Evolutionary conservation across 2,329 filamentous ascomycete genomes (phyloP).

Genomic region (Fusarium pseudograminearum): DNA sequence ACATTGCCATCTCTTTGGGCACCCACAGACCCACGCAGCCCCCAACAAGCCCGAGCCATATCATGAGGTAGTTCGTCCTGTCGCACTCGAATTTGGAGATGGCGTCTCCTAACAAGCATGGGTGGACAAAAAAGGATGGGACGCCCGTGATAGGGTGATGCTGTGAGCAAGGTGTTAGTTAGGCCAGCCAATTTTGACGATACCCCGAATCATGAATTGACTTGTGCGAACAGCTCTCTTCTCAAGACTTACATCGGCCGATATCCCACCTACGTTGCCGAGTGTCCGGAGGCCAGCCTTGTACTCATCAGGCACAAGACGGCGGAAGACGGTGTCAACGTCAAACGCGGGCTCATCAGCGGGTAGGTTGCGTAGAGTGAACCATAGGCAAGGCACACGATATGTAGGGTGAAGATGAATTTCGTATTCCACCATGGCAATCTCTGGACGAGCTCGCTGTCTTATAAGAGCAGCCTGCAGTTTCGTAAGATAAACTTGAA

Average conservation of each 20-base stretch:
- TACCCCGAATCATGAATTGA: conserved; percentile 49
- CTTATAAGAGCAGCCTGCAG: conserved; percentile 57
- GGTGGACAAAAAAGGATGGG: conserved; percentile 91
- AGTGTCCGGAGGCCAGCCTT: conserved; percentile 69
- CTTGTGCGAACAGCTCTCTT: conserved; percentile 46
- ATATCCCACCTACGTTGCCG: conserved; percentile 78
- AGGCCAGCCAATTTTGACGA: conserved; percentile 50
- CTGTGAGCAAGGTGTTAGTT: conserved; percentile 63
- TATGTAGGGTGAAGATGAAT: conserved; percentile 82
- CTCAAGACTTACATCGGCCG: conserved; percentile 74
- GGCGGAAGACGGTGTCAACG: conserved; percentile 77
- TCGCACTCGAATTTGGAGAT: conserved; percentile 75
- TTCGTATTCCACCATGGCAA: conserved; percentile 73
- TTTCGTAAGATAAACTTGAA: conserved; percentile 37
- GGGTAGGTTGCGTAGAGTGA: conserved; percentile 71
- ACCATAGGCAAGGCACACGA: conserved; percentile 80
- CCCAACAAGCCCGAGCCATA: conserved; percentile 92
- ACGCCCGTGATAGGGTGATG: conserved; percentile 85
- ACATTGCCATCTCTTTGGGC: conserved; percentile 73
- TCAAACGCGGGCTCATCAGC: conserved; percentile 67
- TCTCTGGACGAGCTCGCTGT: conserved; percentile 49
- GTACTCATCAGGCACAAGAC: conserved; percentile 75
- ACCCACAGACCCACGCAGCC: conserved; percentile 82
- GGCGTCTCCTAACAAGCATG: conserved; percentile 86
- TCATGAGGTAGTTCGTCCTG: conserved; percentile 79